Evolutionary conservation across 2,329 filamentous ascomycete species (phyloP).

Genomic region (Fusarium chaquense): DNA sequence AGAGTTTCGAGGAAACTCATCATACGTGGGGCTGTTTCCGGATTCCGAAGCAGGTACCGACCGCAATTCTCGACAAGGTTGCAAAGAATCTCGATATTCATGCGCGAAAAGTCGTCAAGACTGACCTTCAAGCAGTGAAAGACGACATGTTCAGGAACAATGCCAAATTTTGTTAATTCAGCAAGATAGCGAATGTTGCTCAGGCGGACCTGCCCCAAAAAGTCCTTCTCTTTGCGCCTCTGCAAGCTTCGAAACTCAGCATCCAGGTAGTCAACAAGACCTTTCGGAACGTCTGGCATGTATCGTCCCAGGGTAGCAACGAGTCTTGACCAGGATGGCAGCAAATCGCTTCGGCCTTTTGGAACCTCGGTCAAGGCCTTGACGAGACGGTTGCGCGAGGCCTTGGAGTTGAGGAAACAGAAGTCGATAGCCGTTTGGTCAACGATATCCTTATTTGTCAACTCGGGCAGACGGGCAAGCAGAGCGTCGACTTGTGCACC

Average conservation of each 20-base stretch:
- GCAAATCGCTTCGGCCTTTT: slow-evolving; percentile 89
- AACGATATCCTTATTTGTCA: slow-evolving; percentile 90
- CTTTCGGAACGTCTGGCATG: slow-evolving; percentile 93
- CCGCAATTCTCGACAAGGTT: slow-evolving; percentile 97
- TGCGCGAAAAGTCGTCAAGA: slow-evolving; percentile 95
- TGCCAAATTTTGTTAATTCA: slow-evolving; percentile 96
- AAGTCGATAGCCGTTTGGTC: slow-evolving; percentile 96
- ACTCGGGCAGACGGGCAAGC: slow-evolving; percentile 86
- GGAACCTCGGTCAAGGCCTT: slow-evolving; percentile 95
- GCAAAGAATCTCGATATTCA: slow-evolving; percentile 99
- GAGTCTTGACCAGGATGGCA: slow-evolving; percentile 91
- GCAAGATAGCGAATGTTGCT: slow-evolving; percentile 98
- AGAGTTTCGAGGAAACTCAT: slow-evolving; percentile 92
- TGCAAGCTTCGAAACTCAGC: slow-evolving; percentile 97
- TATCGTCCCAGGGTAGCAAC: slow-evolving; percentile 94
- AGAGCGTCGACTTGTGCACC: slow-evolving; percentile 96
- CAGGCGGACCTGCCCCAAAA: slow-evolving; percentile 91
- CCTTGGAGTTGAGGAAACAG: slow-evolving; percentile 98
- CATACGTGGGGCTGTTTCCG: slow-evolving; percentile 95
- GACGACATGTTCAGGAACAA: slow-evolving; percentile 97
- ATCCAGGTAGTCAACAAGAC: slow-evolving; percentile 90
- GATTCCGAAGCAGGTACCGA: slow-evolving; percentile 90
- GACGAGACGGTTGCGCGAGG: slow-evolving; percentile 91
- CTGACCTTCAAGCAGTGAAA: slow-evolving; percentile 99
- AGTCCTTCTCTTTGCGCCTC: slow-evolving; percentile 96